Evolutionary conservation across 1,139 yeast genomes (phyloP), one percentile per base, ranked within the genome.

Genomic region (Nakaseomyces glabratus): DNA sequence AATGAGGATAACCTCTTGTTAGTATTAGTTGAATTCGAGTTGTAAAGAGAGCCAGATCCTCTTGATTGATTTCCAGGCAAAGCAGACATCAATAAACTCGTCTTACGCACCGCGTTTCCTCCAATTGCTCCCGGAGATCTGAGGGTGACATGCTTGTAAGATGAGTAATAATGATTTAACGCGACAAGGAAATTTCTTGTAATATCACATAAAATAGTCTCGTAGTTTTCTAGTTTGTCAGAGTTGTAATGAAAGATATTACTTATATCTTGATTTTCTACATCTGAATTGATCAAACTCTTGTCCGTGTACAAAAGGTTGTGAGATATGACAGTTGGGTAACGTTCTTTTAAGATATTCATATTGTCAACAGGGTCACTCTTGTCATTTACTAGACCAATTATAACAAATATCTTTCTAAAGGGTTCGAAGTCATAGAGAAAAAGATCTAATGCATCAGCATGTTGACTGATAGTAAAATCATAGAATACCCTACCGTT

Each of bases 391-490:
- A 51, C 48, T 11, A 55, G 32, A 0, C 93, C 95, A 22, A 88
- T 51, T 1, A 82, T 65, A 4, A 78, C 65, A 44, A 80, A 76
- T 0, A 77, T 71, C 54, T 85, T 85, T 35, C 97, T 62, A 57
- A 70, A 84, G 1, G 95, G 95, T 57, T 90, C 97, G 45, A 88
- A 76, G 57, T 88, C 96, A 47, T 82, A 84, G 36, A 88, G 62
- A 40, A 82, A 79, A 7, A 76, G 60, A 34, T 52, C 47, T 14
- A 69, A 63, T 35, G 77, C 82, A 16, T 67, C 63, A 39, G 79
- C 84, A 9, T 70, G 41, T 10, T 69, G 20, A 57, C 60, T 31
- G 1, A 49, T 41, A 15, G 32, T 41, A 44, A 76, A 74, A 38
- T 79, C 79, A 47, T 71, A 56, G 20, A 54, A 41, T 20, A 56